Evolutionary conservation across 176 grass and related monocot species (phyloP).

Genomic region (Chrysopogon serrulatus): DNA sequence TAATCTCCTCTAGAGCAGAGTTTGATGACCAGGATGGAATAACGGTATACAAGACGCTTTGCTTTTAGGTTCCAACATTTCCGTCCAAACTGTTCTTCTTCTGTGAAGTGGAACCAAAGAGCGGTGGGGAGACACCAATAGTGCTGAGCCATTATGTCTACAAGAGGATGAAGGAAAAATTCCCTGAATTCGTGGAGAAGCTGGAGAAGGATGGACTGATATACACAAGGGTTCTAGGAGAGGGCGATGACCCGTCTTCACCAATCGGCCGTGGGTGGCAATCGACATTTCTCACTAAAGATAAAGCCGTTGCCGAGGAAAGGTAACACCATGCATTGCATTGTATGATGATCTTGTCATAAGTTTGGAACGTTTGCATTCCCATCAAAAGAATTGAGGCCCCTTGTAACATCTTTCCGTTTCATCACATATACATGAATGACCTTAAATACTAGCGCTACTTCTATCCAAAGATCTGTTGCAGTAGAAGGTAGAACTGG

Average conservation of each 20-base stretch:
- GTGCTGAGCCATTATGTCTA: slow-evolving; percentile 82
- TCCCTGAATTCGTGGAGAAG: slow-evolving; percentile 73
- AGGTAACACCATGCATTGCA: slow-evolving; percentile 35
- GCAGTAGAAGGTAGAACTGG: too few relatives aligned
- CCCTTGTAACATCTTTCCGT: background rate
- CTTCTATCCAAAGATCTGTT: too few relatives aligned
- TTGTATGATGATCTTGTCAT: background rate
- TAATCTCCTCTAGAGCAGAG: too few relatives aligned
- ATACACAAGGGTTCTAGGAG: slow-evolving; percentile 76
- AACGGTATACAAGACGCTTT: background rate
- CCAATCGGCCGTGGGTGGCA: slow-evolving; percentile 96
- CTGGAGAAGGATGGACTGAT: slow-evolving; percentile 69
- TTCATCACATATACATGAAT: background rate
- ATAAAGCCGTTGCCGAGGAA: slow-evolving; percentile 64
- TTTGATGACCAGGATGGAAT: background rate
- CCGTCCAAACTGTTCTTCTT: slow-evolving; percentile 90
- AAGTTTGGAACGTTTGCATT: background rate
- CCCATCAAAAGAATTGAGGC: background rate
- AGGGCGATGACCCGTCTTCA: slow-evolving; percentile 88
- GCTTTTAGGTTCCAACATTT: slow-evolving; percentile 70
- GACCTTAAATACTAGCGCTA: background rate
- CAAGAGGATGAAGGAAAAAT: slow-evolving; percentile 63
- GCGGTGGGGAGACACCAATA: slow-evolving; percentile 73
- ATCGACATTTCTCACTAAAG: slow-evolving; percentile 85
- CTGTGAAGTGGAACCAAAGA: slow-evolving; percentile 77